A percentile compares a stretch with the other conserved stretches of the same genome.
These are phyloP conservation scores for Penicillium sp. DNA, from an alignment of 2,329 filamentous ascomycete genomes.

Conservation along the genomic window DNA sequence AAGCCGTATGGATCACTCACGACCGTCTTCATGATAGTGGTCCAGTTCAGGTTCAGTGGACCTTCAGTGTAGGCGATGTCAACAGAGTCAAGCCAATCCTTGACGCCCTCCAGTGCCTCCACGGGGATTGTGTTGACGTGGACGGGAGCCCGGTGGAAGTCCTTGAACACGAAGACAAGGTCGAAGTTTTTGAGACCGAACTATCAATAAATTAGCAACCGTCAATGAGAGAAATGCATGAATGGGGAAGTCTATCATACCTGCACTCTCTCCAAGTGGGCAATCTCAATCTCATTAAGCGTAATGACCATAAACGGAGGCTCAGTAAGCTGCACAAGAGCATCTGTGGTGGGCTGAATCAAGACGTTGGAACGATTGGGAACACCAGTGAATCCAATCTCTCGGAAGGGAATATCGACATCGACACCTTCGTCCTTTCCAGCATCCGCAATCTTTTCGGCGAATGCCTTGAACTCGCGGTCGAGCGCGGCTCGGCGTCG, in stretches of 20 bases:
- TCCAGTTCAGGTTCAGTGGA: conserved; percentile 97
- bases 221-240: not conserved
- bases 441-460: conserved; percentile 96
- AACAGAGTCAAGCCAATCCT: conserved; percentile 95
- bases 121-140: conserved; percentile 99
- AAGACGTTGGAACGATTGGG: conserved; percentile 94
- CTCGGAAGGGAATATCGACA: conserved; percentile 95
- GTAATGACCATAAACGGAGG: conserved; percentile 96
- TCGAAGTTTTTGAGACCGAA: conserved; percentile 99
- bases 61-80: conserved; percentile 95
- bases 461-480: conserved; percentile 92
- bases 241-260: conserved; percentile 33
- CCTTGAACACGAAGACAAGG: conserved; percentile 97
- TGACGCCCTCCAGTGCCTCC: conserved; percentile 90
- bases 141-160: conserved; percentile 85
- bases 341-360: conserved; percentile 95
- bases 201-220: conserved; percentile 50
- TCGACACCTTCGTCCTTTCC: conserved; percentile 87
- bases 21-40: conserved; percentile 99
- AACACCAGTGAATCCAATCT: conserved; percentile 95
- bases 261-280: conserved; percentile 90
- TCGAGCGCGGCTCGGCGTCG: conserved; percentile 89
- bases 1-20: conserved; percentile 91
- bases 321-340: conserved; percentile 93
- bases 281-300: conserved; percentile 92